phyloP scores from a whole-genome alignment of 106 monocot species.

The Xerophyta viscosa region DNA sequence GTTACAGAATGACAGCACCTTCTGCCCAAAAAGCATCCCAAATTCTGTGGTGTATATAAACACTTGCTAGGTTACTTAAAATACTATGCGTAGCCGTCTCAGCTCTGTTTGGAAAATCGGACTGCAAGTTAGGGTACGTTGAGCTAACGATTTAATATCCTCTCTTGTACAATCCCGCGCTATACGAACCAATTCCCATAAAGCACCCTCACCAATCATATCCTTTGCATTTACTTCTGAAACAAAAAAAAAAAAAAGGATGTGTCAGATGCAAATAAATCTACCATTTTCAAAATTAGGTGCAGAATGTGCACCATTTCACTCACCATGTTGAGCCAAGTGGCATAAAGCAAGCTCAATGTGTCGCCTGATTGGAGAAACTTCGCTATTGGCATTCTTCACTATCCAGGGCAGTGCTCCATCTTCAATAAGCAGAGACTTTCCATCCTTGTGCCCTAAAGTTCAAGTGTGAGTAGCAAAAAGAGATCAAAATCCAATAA shows the following conservation, averaged over 20 bases:
- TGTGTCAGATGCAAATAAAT: too few relatives aligned
- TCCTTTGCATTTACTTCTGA: constrained; percentile 93
- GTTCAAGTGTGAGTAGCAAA: not conserved
- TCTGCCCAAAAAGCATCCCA: too few relatives aligned
- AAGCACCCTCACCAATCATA: constrained; percentile 76
- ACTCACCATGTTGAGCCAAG: constrained; percentile 88
- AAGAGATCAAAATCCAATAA: too few relatives aligned
- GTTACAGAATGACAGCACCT: too few relatives aligned
- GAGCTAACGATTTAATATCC: constrained; percentile 79
- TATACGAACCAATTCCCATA: constrained; percentile 98
- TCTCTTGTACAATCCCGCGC: constrained; percentile 89
- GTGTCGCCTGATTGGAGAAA: constrained; percentile 84
- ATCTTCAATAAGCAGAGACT: constrained; percentile 85
- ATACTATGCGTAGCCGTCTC: constrained; percentile 69
- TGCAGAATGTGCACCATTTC: too few relatives aligned
- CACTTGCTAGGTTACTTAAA: too few relatives aligned
- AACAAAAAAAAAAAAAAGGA: too few relatives aligned
- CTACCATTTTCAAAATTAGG: too few relatives aligned
- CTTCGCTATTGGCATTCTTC: constrained; percentile 97
- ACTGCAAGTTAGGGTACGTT: constrained; percentile 69
- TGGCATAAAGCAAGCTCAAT: constrained; percentile 96
- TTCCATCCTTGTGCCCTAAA: constrained; percentile 57
- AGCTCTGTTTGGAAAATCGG: constrained; percentile 67
- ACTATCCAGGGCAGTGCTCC: constrained; percentile 95
- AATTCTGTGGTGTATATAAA: too few relatives aligned